Conservation (phyloP, 192 early-diverging fungal genomes). For the Coemansia sp. region DNA sequence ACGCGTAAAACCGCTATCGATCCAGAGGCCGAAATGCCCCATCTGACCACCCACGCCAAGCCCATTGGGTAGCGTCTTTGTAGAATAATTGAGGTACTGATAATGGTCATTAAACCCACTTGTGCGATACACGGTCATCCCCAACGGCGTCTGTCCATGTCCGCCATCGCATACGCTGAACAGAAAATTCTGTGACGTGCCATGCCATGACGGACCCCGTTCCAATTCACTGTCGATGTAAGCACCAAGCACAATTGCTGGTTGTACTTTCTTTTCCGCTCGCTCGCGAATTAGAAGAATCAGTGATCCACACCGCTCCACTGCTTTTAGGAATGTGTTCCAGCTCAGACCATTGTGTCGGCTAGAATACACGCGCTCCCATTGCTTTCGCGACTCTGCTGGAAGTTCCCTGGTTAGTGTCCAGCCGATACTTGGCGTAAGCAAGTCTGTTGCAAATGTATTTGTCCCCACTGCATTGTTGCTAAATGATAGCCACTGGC, state of each 20-base stretch:
- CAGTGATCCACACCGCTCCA: constrained; percentile 35
- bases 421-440: constrained; percentile 23
- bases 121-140: constrained; percentile 19
- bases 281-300: constrained; percentile 38
- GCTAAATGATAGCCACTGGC: neutral
- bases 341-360: constrained; percentile 38
- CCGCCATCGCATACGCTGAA: constrained; percentile 44
- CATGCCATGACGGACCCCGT: constrained; percentile 62
- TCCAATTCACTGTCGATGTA: constrained; percentile 63
- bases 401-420: constrained; percentile 31
- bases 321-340: constrained; percentile 37
- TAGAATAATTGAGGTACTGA: constrained; percentile 73
- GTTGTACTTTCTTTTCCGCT: constrained; percentile 22
- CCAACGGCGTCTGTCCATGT: neutral
- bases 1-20: constrained; percentile 58
- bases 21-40: constrained; percentile 71
- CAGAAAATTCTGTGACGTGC: constrained; percentile 60
- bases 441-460: constrained; percentile 4
- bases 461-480: neutral
- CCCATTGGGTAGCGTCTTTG: constrained; percentile 71
- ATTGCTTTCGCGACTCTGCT: constrained; percentile 12
- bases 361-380: constrained; percentile 43
- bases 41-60: constrained; percentile 75
- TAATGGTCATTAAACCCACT: constrained; percentile 64
- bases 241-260: constrained; percentile 65